Base-by-base conservation (phyloP, 345 rosid genomes). In the Lepidium didymum region DNA sequence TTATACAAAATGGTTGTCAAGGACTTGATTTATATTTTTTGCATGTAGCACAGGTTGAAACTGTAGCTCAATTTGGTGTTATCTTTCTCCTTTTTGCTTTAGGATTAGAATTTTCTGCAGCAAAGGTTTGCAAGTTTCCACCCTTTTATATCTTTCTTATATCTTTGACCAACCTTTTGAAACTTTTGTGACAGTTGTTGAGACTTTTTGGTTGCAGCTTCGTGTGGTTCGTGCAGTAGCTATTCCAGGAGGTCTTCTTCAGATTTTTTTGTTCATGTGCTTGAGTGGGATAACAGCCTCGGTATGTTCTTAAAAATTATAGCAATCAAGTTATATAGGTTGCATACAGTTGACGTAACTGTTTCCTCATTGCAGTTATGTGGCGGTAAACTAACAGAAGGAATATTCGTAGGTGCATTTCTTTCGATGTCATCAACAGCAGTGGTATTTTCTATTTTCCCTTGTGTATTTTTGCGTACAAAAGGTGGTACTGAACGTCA, bases 51-150 rank as follows among this genome's bases (percentile, higher is more conserved):
- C 74, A 92, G 96, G 96, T 93, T 51, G 98, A 90, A 84, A 93
- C 98, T 9, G 97, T 88, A 73, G 98, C 98, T 73, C 98, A 93
- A 69, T 93, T 93, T 79, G 98, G 98, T 76, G 98, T 92, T 56
- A 85, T 92, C 74, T 90, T 92, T 81, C 96, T 92, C 56, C 93
- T 92, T 78, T 92, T 92, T 79, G 98, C 96, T 16, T 75, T 90
- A 69, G 96, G 98, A 59, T 77, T 92, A 72, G 96, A 92, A 78
- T 92, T 92, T 74, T 90, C 98, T 7, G 76, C 88, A 12, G 58
- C 91, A 41, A 92, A 90, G 86, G 98, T 90, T 38, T 41, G 69
- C 60, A 19, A 64, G n/a, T 34, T 70, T 75, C 27, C 42, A 53
- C 12, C 18, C 50, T 67, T 72, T 54, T 38, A 11, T 51, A 68